Conservation (phyloP, 345 rosid species). For the Brassica napus region Da-Ae NC_063440.1:19881001-19881500, state of each 20-base stretch:
- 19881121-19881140: not conserved
- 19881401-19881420: not conserved
- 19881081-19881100: not conserved
- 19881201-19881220: not conserved
- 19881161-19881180: not conserved
- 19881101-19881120: not conserved
- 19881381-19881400: conserved; percentile 45
- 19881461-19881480: not conserved
- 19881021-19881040: not conserved
- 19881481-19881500: too few relatives aligned
- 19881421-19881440: not conserved
- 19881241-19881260: not conserved
- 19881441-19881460: too few relatives aligned
- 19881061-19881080: conserved; percentile 3
- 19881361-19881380: conserved; percentile 66
- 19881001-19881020: conserved; percentile 14
- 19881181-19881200: conserved; percentile 4
- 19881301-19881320: conserved; percentile 57
- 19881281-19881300: conserved; percentile 47
- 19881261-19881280: not conserved
- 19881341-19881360: conserved; percentile 57
- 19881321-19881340: conserved; percentile 58
- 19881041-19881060: not conserved
- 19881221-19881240: not conserved
- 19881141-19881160: not conserved